A percentile compares a stretch with the other conserved stretches of the same genome.
Conservation (phyloP, 495 filamentous ascomycete species). For the Poronia punctata region DNA sequence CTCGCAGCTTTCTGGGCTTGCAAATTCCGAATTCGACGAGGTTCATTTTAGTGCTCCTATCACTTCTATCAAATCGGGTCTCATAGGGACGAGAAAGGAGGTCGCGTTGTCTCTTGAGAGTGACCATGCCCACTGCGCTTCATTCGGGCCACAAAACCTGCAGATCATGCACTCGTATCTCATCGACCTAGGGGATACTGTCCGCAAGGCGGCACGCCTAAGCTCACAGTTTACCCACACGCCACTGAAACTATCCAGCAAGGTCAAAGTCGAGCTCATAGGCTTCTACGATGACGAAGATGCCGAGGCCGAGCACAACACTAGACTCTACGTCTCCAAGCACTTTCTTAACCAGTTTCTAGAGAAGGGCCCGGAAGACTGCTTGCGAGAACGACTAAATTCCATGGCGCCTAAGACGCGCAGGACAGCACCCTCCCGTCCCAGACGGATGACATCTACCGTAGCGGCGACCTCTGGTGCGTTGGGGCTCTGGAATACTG, state of each 20-base stretch:
- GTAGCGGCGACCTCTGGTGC: slow-evolving; percentile 10
- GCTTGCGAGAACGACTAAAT: slow-evolving; percentile 34
- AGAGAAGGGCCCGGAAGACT: slow-evolving; percentile 35
- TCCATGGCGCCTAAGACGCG: slow-evolving; percentile 19
- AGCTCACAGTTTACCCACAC: slow-evolving; percentile 33
- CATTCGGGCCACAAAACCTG: slow-evolving; percentile 48
- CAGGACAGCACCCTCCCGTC: slow-evolving; percentile 1
- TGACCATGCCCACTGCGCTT: slow-evolving; percentile 51
- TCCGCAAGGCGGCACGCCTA: slow-evolving; percentile 35
- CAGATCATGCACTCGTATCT: slow-evolving; percentile 45
- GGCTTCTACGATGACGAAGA: slow-evolving; percentile 55
- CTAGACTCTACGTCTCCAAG: slow-evolving; percentile 49
- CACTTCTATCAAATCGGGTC: slow-evolving; percentile 54
- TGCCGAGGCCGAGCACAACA: slow-evolving; percentile 33
- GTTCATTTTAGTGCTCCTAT: slow-evolving; percentile 50
- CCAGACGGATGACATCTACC: slow-evolving; percentile 8
- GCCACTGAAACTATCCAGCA: slow-evolving; percentile 39
- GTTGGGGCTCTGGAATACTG: slow-evolving; percentile 16
- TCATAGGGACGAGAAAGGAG: slow-evolving; percentile 49
- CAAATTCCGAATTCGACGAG: slow-evolving; percentile 20
- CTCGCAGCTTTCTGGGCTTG: slow-evolving; percentile 45
- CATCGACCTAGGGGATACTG: slow-evolving; percentile 38
- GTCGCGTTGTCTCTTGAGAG: slow-evolving; percentile 50
- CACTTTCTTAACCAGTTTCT: slow-evolving; percentile 45
- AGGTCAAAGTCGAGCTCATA: slow-evolving; percentile 52